Evolutionary conservation across 2,329 filamentous ascomycete genomes (phyloP), one percentile per base, ranked within the genome.

Genomic region (Pestalotiopsis sp.): DNA sequence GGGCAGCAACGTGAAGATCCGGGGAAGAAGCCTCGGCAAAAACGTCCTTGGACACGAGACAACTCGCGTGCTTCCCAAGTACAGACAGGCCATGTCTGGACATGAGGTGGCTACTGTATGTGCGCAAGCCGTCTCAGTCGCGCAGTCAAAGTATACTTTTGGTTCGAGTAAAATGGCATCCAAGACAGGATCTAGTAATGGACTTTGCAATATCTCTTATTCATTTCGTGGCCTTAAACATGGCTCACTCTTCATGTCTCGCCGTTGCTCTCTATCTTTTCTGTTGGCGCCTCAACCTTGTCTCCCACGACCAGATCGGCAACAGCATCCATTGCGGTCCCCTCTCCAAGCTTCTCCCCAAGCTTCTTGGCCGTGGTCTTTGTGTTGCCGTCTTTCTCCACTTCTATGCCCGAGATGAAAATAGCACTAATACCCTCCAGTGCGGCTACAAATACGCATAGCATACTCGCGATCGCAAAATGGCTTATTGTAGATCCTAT

Each of bases 401-500:
- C 91, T 74, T 94, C 90, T 17, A 98, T 90, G 0, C 95, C 95
- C 11, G 89, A 85, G 65, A 97, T 92, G 72, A 98, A 93, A 62
- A 92, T 80, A 75, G 93, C 93, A 77, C 94, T 97, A 3, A 97
- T 88, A 17, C 92, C 91, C 82, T 99, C 96, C 60, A 99, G 82
- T 14, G 88, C 90, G 0, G 94, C 93, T 58, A 99, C 94, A 82
- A 99, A 99, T 9, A 97, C 91, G 73, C 94, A 96, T 59, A 98
- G 78, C 74, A 93, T 80, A 80, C 94, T 98, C 20, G 94, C 95
- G 82, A 99, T 98, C 70, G 91, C 90, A 80, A 98, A 99, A 79
- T 98, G 95, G 76, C 90, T 97, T 73, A 99, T 99, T 3, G 94
- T 98, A 36, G 94, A 97, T 40, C 96, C 96, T 78, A 99, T 99